Base-by-base conservation (phyloP, 257 asterid genomes). In the Cynanchum wilfordii region DNA sequence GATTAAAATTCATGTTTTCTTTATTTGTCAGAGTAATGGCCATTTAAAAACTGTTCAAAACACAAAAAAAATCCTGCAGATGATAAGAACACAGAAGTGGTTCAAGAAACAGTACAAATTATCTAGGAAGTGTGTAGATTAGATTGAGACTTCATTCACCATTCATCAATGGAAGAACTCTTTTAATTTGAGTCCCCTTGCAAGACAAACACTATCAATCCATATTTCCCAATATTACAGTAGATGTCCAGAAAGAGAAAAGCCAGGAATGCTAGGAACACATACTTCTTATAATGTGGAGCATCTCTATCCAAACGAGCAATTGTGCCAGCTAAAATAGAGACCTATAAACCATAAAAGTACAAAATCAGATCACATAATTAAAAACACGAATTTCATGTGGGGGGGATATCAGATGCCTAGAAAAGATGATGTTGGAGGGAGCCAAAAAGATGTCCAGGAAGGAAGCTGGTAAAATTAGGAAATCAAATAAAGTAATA, bases 301-400 rank as follows among this genome's bases (percentile, higher is more conserved):
- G 99, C 97, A 85, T 95, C 98, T 83, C 99, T 90, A 78, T 95
- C 99, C 89, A 95, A 81, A 58, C 99, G 99, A 81, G 99, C 99
- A 71, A 95, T 83, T 76, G 99, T 95, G 44, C 99, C 99, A 68
- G 98, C 97, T 88, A 95, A 82, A 82, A 95, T 95, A 75, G 99
- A 95, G 75, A 95, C 97, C 99, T 95, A 89, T 82, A 79, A 49
- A 69, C 79, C 75, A 78, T 79, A 66, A 72, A 50, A 62, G 72
- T 75, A 80, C 49, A 52, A 75, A 45, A 68, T 63, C 33, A 67
- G 67, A 76, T 73, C 13, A 36, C 6, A n/a, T 36, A 19, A 30
- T n/a, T 16, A 1, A 60, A 25, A 1, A 13, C 7, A 16, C 16
- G 17, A 30, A 27, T 13, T 15, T 24, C 68, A 16, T 2, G n/a